Evolutionary conservation across 805 yeast genomes (phyloP).

Genomic region (Myxozyma kluyveri): DNA sequence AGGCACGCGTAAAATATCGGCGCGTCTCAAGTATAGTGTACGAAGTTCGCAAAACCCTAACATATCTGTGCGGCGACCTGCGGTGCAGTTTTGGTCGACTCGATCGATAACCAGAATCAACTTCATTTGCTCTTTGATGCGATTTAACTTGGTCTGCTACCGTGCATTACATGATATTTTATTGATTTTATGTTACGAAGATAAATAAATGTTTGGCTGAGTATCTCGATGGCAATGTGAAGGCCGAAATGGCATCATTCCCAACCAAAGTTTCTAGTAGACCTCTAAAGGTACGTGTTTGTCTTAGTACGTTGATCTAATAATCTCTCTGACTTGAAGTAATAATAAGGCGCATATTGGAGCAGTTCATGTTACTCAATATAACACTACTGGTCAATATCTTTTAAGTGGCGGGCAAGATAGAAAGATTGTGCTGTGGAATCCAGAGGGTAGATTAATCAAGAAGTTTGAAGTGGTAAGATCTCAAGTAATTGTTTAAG

Average conservation of each 20-base stretch:
- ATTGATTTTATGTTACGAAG: background rate
- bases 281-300: background rate
- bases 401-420: slow-evolving; percentile 38
- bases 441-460: slow-evolving; percentile 30
- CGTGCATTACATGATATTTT: too few species aligned
- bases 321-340: background rate
- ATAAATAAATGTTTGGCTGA: too few species aligned
- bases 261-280: background rate
- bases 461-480: slow-evolving; percentile 2
- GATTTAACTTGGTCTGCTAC: too few species aligned
- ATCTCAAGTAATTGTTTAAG: background rate
- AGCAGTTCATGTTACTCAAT: slow-evolving; percentile 34
- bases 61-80: too few species aligned
- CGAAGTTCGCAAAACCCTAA: too few species aligned
- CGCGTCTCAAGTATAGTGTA: too few species aligned
- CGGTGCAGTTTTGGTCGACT: too few species aligned
- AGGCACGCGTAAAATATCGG: too few species aligned
- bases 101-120: too few species aligned
- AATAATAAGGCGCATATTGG: slow-evolving; percentile 23
- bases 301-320: background rate
- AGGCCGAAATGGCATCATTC: too few species aligned
- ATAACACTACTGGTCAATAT: slow-evolving; percentile 34
- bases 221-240: too few species aligned
- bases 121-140: too few species aligned
- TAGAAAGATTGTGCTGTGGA: slow-evolving; percentile 33